Percentiles rank a stretch among this genome's conserved stretches.
These are phyloP conservation scores for Sarocladiaceae sp. DNA, from an alignment of 2,329 filamentous ascomycete genomes.

Conservation along the genomic window DNA sequence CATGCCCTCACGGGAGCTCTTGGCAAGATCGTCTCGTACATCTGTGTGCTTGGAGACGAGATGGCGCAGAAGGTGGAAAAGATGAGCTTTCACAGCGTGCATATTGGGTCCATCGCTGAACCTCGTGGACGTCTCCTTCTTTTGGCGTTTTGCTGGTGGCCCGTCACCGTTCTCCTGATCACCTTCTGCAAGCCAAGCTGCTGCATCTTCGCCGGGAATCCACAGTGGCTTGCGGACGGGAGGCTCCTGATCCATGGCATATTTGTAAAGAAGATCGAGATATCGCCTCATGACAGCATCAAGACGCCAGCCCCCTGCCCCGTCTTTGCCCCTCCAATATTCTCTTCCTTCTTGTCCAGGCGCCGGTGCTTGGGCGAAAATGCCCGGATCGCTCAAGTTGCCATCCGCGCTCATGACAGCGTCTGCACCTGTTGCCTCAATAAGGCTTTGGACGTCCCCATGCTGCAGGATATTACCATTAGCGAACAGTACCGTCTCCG, in stretches of 20 bases:
- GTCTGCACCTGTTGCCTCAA: conserved; percentile 82
- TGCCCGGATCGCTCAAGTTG: conserved; percentile 84
- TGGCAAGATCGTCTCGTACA: conserved; percentile 79
- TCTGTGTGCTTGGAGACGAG: conserved; percentile 77
- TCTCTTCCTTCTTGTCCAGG: conserved; percentile 65
- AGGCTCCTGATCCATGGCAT: conserved; percentile 63
- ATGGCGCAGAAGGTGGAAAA: conserved; percentile 86
- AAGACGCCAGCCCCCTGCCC: conserved; percentile 79
- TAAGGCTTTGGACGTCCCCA: conserved; percentile 71
- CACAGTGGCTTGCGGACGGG: conserved; percentile 71
- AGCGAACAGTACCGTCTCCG: conserved; percentile 89
- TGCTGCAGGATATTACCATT: conserved; percentile 90
- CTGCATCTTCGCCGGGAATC: conserved; percentile 53
- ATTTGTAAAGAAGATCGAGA: conserved; percentile 80
- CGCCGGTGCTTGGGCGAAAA: conserved; percentile 70
- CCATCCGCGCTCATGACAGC: conserved; percentile 96
- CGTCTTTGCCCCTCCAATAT: conserved; percentile 80
- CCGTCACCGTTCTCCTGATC: conserved; percentile 28
- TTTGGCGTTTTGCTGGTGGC: conserved; percentile 50
- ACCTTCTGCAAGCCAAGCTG: conserved; percentile 33
- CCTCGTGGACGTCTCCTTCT: conserved; percentile 21
- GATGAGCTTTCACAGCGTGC: conserved; percentile 78
- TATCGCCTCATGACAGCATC: conserved; percentile 87
- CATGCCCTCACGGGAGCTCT: conserved; percentile 65
- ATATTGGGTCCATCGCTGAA: conserved; percentile 52